Evolutionary conservation across 805 yeast genomes (phyloP).

Genomic region (Lachancea nothofagi): DNA sequence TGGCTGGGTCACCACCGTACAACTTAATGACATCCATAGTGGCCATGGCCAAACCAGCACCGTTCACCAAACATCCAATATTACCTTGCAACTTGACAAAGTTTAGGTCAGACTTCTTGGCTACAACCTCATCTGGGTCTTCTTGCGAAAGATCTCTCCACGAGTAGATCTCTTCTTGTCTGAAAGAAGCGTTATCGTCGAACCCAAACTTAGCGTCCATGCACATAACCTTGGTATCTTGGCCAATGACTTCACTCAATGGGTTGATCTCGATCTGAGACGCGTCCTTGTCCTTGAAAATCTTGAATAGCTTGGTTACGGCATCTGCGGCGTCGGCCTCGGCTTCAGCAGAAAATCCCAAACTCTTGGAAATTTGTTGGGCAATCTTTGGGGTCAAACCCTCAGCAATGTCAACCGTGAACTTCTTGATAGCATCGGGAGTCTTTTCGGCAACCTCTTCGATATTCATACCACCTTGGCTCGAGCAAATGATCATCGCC

Average conservation of each 20-base stretch:
- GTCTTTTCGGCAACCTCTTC: constrained; percentile 93
- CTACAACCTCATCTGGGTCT: constrained; percentile 95
- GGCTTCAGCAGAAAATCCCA: constrained; percentile 78
- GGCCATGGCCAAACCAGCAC: constrained; percentile 99
- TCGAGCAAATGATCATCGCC: constrained; percentile 91
- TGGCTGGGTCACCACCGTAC: constrained; percentile 98
- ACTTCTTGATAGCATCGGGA: constrained; percentile 89
- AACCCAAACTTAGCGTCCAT: constrained; percentile 99
- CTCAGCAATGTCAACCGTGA: constrained; percentile 64
- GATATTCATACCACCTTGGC: constrained; percentile 99
- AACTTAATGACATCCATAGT: constrained; percentile 98
- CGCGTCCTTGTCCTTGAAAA: constrained; percentile 87
- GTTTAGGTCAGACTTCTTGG: constrained; percentile 83
- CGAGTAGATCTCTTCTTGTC: constrained; percentile 89
- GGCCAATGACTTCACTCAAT: constrained; percentile 76
- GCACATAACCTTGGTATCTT: constrained; percentile 76
- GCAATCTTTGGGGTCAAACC: constrained; percentile 83
- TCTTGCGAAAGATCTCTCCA: constrained; percentile 98
- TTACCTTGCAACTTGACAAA: constrained; percentile 97
- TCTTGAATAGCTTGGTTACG: constrained; percentile 79
- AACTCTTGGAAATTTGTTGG: constrained; percentile 62
- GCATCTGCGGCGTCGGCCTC: constrained; percentile 82
- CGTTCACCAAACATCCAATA: constrained; percentile 97
- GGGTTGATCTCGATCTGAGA: constrained; percentile 99
- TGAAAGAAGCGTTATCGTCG: constrained; percentile 92